Evolutionary conservation across 164 flowering plant genomes (phyloP).

Genomic region (Annona squamosa): DNA sequence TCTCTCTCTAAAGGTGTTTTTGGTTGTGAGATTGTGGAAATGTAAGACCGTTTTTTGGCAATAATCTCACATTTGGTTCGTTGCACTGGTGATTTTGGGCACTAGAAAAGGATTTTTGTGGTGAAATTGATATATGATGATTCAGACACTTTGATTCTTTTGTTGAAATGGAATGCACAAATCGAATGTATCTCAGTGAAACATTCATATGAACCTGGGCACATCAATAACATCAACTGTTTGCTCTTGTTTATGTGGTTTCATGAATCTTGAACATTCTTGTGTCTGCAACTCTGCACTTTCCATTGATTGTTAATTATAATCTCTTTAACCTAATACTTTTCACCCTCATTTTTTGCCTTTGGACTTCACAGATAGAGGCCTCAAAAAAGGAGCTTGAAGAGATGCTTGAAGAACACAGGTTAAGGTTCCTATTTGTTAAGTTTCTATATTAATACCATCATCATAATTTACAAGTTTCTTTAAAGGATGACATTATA

Average conservation of each 20-base stretch:
- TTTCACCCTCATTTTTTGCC: neutral
- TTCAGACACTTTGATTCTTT: neutral
- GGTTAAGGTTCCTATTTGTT: slow-evolving; percentile 31
- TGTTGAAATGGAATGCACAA: neutral
- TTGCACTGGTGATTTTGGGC: too few relatives aligned
- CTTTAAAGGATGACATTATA: neutral
- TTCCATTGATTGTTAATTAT: neutral
- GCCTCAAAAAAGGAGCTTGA: slow-evolving; percentile 73
- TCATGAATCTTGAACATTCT: neutral
- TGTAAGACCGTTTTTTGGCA: too few relatives aligned
- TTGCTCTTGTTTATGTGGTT: neutral
- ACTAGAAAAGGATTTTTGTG: too few relatives aligned
- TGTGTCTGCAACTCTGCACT: neutral
- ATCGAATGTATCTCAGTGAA: neutral
- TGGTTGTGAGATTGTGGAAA: too few relatives aligned
- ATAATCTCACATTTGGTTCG: too few relatives aligned
- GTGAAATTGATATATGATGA: too few relatives aligned
- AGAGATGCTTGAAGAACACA: slow-evolving; percentile 63
- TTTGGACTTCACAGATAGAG: slow-evolving; percentile 49
- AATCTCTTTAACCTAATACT: neutral
- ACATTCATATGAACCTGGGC: neutral
- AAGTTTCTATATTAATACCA: neutral
- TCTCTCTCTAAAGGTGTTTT: too few relatives aligned
- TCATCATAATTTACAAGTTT: neutral
- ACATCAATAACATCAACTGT: neutral